Base-by-base conservation (phyloP, 2,329 filamentous ascomycete genomes). In the Zarea fungicola region DNA sequence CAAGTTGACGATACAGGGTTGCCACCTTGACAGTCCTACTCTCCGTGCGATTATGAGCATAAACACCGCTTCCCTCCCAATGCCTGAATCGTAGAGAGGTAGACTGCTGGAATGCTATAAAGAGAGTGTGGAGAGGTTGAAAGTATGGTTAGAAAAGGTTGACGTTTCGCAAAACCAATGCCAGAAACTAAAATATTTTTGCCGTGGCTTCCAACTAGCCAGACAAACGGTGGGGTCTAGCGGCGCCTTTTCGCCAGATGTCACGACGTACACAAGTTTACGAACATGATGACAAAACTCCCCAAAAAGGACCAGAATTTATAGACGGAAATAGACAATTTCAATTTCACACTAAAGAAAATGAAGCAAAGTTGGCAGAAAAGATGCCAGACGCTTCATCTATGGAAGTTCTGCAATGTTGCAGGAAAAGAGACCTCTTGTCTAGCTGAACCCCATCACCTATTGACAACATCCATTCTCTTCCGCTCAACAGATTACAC, bases 401-500 rank as follows among this genome's bases (percentile, higher is more conserved):
- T 28, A 40, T 47, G 10, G n/a, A 37, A 19, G 14, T 5, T 36
- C 7, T 46, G 34, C 25, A 31, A 19, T 25, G 16, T n/a, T 21
- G 31, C 28, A 18, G 19, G 22, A 26, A 36, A 32, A 32, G 25
- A 7, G 26, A 11, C 13, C 18, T 19, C 29, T 26, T 7, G 26
- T 19, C 31, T 25, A 19, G 23, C 26, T 21, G 10, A 36, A 16
- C n/a, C 37, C n/a, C 8, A 37, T 6, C 21, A 25, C 23, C 32
- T 34, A 23, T 14, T 31, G 19, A 18, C 19, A 22, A 39, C 34
- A 37, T 39, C 46, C 39, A 35, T 29, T 45, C 46, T 62, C 40
- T 48, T 37, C 49, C 51, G 47, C 54, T 54, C 50, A 52, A 52
- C 49, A 49, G 43, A 50, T 54, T 50, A 53, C 35, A 44, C 28